Base-by-base conservation (phyloP, 768 basidiomycete genomes). In the Collybia sordida region DNA sequence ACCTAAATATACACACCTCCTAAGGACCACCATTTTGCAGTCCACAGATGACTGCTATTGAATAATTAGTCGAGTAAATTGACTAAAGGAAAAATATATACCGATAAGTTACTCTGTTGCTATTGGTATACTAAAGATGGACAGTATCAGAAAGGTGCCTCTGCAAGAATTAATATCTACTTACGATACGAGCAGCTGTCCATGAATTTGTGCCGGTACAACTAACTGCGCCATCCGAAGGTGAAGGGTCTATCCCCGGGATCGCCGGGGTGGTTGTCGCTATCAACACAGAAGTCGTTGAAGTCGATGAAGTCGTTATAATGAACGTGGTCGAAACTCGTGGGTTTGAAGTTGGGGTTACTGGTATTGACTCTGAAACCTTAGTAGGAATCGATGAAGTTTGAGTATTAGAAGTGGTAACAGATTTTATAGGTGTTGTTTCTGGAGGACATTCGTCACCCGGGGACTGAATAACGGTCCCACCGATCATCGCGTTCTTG, bases 401-500 rank as follows among this genome's bases (percentile, higher is more conserved):
- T 8, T 3, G 7, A 40, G 39, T 40, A 19, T 17, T 40, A 8
- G 39, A 8, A 15, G n/a, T 8, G n/a, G 22, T 23, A 15, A 17
- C 9, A 8, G 39, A 39, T 22, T 41, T 51, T 8, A 45, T 24
- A 19, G 45, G 12, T 6, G 49, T 42, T 19, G 25, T 37, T 14
- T 51, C 41, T 7, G 5, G 12, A 45, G 43, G 15, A 22, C 35
- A 25, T 36, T 25, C 14, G 48, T 36, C 40, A 11, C 49, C 37
- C 24, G 11, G 17, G 14, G 31, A 19, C 12, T 27, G n/a, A 9
- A 31, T 48, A 35, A n/a, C 23, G 6, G n/a, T 6, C 27, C 21
- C 83, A 81, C 34, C 79, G 77, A 12, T 75, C 75, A 86, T 67
- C n/a, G 79, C 74, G 43, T 75, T 73, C 65, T 88, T 87, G 53